Conservation (phyloP, 805 yeast genomes). For the Maudiozyma barnettii region DNA sequence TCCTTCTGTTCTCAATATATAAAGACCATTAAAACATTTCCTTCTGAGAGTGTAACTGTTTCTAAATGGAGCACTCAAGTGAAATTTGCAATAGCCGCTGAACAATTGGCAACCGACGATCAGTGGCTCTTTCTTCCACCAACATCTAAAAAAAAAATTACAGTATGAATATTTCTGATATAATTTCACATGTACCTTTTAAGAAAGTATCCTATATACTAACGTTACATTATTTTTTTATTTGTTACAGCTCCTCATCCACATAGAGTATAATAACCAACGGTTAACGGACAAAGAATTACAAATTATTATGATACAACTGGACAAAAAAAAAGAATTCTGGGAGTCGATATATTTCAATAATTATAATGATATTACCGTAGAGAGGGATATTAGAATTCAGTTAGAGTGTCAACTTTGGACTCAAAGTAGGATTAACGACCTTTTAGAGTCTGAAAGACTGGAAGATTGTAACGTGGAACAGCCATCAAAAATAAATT, state of each 20-base stretch:
- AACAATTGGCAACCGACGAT: neutral
- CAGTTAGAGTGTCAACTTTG: conserved; percentile 2
- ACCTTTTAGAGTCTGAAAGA: conserved; percentile 1
- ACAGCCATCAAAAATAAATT: neutral
- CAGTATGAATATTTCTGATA: neutral
- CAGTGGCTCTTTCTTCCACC: neutral
- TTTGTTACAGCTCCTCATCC: neutral
- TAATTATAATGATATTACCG: neutral
- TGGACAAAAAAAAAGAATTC: neutral
- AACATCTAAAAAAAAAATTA: neutral
- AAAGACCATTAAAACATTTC: neutral
- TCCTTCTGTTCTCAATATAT: neutral
- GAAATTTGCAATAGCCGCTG: neutral
- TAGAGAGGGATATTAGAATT: neutral
- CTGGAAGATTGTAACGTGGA: neutral
- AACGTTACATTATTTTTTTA: neutral
- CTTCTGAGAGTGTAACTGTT: neutral
- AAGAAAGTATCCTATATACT: neutral
- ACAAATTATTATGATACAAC: neutral
- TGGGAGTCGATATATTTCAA: conserved; percentile 5
- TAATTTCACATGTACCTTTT: neutral
- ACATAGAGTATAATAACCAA: neutral
- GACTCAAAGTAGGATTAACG: conserved; percentile 1
- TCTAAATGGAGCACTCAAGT: neutral
- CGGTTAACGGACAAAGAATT: neutral